Evolutionary conservation across 306 rosid species (phyloP), one percentile per base, ranked within the genome.

Genomic region (Vigna trinervia): DNA sequence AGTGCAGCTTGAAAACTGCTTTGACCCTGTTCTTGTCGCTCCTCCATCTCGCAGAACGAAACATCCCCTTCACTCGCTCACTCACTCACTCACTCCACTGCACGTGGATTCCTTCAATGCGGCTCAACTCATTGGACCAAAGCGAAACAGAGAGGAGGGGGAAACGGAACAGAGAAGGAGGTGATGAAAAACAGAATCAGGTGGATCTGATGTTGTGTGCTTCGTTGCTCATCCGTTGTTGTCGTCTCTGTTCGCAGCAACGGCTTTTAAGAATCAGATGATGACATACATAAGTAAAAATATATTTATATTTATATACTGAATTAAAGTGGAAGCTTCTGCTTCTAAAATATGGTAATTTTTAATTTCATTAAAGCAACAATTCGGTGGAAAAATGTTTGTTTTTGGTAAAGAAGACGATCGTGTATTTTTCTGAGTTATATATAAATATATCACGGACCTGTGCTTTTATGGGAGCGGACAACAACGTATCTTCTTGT

Each of bases 11-110:
- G 87, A 91, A 96, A 77, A 86, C 88, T 62, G 83, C 86, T 60
- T 89, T 92, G 87, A 92, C 56, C 82, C 85, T 91, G 79, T 84
- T 91, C 90, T 90, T 95, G 64, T 95, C 98, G 82, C 86, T 86
- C 80, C 91, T 91, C 99, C 99, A 91, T 87, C 91, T 88, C 63
- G 92, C 83, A 73, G 97, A 77, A 87, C 88, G 96, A 84, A 95
- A 92, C 99, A 95, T 95, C 15, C 68, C 60, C 11, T 36, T 62
- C 26, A 50, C 53, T 41, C 53, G 69, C 65, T 30, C 34, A 61
- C 73, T 52, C 39, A 32, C 36, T 61, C 22, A 50, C 52, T 74
- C 65, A 61, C 69, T 53, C 41, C 82, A 76, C 76, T 30, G 43
- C 43, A 61, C 45, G 67, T 60, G 67, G 74, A 79, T 59, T 30